These are phyloP conservation scores for Sarocladiaceae sp. DNA, from an alignment of 2,329 filamentous ascomycete species.

Conservation along the genomic window DNA sequence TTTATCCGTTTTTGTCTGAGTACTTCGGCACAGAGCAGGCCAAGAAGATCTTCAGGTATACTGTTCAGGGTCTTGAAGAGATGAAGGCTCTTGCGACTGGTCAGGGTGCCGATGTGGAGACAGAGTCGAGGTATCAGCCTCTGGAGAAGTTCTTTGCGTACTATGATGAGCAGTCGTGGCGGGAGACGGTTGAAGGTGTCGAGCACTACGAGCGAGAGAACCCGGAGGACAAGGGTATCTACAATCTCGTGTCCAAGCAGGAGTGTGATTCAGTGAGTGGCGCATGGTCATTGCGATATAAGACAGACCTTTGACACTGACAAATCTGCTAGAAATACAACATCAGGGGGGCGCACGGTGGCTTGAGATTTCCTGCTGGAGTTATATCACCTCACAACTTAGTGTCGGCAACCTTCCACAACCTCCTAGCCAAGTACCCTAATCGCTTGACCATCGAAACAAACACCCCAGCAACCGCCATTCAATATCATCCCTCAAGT, in stretches of 20 bases:
- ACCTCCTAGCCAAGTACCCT: background rate
- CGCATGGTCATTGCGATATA: no score
- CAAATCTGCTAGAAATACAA: background rate
- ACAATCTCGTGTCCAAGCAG: background rate
- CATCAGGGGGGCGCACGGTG: background rate
- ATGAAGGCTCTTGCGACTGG: background rate
- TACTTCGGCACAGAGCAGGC: constrained; percentile 6
- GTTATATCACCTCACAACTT: constrained; percentile 1
- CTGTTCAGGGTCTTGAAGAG: background rate
- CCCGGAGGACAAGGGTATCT: background rate
- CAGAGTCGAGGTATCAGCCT: background rate
- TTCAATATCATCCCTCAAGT: background rate
- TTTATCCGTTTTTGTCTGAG: background rate
- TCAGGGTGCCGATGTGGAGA: background rate
- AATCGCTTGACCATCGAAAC: background rate
- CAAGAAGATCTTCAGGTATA: constrained; percentile 10
- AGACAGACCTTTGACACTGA: background rate
- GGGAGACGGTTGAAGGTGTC: background rate
- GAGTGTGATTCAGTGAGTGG: background rate
- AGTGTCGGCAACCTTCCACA: background rate
- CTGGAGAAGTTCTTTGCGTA: constrained; percentile 10
- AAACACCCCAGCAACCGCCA: background rate
- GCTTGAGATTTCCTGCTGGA: constrained; percentile 6
- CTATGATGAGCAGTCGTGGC: constrained; percentile 6
- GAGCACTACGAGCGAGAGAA: constrained; percentile 1